A percentile compares a stretch with the other conserved stretches of the same genome.
Conservation (phyloP, 2,329 filamentous ascomycete species). For the Laburnicola sp. region DNA sequence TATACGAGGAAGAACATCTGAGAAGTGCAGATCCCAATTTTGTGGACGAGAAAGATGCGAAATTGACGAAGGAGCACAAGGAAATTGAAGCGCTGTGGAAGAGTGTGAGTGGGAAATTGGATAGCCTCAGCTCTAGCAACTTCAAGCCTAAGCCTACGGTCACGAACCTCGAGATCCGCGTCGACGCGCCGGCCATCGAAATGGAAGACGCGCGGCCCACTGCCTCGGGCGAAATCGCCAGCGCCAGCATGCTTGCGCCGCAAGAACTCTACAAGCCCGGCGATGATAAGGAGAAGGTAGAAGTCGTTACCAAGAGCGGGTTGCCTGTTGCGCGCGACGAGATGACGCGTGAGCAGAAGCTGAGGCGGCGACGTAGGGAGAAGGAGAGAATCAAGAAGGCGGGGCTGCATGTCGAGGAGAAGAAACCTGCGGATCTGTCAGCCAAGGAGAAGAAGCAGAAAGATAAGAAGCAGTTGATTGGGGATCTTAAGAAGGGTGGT, state of each 20-base stretch:
- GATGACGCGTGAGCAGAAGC: conserved; percentile 84
- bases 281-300: conserved; percentile 59
- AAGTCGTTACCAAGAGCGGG: conserved; percentile 77
- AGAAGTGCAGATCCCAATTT: conserved; percentile 77
- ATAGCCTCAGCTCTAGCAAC: conserved; percentile 89
- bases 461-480: conserved; percentile 61
- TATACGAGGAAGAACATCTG: conserved; percentile 92
- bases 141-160: conserved; percentile 88
- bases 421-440: conserved; percentile 44
- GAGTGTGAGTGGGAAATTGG: conserved; percentile 76
- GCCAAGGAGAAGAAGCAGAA: conserved; percentile 62
- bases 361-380: conserved; percentile 72
- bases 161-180: conserved; percentile 80
- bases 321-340: conserved; percentile 79
- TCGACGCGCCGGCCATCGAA: conserved; percentile 85
- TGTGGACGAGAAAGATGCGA: conserved; percentile 80
- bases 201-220: conserved; percentile 96
- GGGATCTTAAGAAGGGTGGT: conserved; percentile 77
- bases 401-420: conserved; percentile 54
- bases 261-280: conserved; percentile 92
- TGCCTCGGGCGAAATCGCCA: conserved; percentile 72
- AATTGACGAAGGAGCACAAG: conserved; percentile 76
- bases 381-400: conserved; percentile 83
- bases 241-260: conserved; percentile 77
- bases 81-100: conserved; percentile 85